These are phyloP conservation scores for Diutina sp. DNA, from an alignment of 1,139 yeast species.

Conservation along the genomic window DNA sequence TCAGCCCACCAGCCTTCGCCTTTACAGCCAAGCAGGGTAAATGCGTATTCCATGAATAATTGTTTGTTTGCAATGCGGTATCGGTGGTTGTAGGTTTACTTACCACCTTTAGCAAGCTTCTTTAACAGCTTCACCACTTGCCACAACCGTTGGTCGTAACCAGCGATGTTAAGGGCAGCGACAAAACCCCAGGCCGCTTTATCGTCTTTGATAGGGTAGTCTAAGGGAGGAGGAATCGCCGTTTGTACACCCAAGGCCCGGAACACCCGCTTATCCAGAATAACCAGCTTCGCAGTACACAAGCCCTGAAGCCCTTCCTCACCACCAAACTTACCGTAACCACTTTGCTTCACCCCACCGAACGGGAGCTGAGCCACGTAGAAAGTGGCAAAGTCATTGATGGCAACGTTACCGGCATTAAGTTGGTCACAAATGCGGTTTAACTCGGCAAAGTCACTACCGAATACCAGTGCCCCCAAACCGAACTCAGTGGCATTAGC, in stretches of 20 bases:
- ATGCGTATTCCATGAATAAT: too few relatives aligned
- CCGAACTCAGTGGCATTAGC: constrained; percentile 88
- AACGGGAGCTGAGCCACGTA: constrained; percentile 93
- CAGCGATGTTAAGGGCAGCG: constrained; percentile 69
- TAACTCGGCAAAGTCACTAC: constrained; percentile 41
- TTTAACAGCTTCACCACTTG: constrained; percentile 32
- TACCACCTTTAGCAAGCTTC: constrained; percentile 22
- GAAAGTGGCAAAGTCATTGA: constrained; percentile 92
- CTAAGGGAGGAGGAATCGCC: constrained; percentile 74
- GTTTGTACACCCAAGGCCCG: constrained; percentile 49
- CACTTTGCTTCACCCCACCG: constrained; percentile 88
- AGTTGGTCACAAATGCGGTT: constrained; percentile 51
- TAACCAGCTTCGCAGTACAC: constrained; percentile 75
- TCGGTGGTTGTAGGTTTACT: neutral
- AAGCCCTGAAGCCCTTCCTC: constrained; percentile 89
- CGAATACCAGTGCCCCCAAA: constrained; percentile 83
- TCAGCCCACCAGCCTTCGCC: too few relatives aligned
- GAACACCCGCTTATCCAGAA: constrained; percentile 70
- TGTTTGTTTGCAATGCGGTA: too few relatives aligned
- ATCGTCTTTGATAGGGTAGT: constrained; percentile 78
- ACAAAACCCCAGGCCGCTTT: constrained; percentile 84
- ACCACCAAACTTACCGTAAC: constrained; percentile 95
- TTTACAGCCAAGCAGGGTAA: too few relatives aligned
- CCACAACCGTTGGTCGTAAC: constrained; percentile 71
- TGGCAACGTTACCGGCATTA: constrained; percentile 83